Percentiles rank a stretch among this genome's conserved stretches.
Evolutionary conservation across 345 rosid genomes (phyloP).

Genomic region (Pelargonium nanum): DNA sequence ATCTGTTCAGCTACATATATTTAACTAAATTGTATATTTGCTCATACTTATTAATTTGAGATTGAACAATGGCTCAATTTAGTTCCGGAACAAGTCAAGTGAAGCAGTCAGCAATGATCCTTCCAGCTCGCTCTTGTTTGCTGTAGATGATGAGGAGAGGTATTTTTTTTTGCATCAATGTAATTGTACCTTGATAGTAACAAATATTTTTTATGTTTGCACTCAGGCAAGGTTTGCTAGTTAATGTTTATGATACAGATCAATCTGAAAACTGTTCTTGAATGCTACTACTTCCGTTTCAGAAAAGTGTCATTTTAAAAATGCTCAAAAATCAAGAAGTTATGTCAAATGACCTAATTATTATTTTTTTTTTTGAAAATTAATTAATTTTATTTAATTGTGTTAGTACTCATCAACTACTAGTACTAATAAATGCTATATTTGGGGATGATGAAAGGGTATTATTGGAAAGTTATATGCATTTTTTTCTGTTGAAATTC

Average conservation of each 20-base stretch:
- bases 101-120: constrained; percentile 38
- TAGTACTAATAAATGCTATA: no score
- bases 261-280: background rate
- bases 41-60: background rate
- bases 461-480: no score
- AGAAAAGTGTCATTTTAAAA: no score
- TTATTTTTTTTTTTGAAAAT: no score
- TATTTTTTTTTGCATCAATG: constrained; percentile 17
- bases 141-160: constrained; percentile 73
- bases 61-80: constrained; percentile 12
- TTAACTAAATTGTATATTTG: background rate
- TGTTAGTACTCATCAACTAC: no score
- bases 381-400: no score
- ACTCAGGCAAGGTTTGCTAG: background rate
- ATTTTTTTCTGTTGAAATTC: no score
- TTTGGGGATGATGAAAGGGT: no score
- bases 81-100: constrained; percentile 65
- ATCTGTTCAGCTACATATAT: constrained; percentile 7
- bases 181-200: background rate
- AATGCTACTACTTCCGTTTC: no score
- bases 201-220: background rate
- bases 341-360: no score
- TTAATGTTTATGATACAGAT: background rate
- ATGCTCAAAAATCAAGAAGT: no score
- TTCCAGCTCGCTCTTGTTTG: constrained; percentile 45